Evolutionary conservation across 371 early-diverging fungal genomes (phyloP).

Genomic region (Batkoa obscura): DNA sequence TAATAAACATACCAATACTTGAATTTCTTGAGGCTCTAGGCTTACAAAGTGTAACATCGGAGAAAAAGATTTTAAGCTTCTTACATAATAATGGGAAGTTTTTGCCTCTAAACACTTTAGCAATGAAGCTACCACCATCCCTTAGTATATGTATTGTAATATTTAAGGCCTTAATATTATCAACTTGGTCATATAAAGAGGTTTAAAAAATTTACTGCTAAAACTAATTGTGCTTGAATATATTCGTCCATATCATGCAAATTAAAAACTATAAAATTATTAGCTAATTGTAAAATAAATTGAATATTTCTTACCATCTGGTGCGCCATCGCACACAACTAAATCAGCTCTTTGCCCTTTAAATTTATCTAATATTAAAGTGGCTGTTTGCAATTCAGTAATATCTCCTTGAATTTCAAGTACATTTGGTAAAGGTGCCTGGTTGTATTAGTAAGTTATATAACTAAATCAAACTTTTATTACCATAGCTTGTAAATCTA

Average conservation of each 20-base stretch:
- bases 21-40: conserved; percentile 88
- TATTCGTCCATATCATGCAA: conserved; percentile 98
- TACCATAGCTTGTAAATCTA: conserved; percentile 97
- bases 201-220: conserved; percentile 35
- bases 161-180: conserved; percentile 52
- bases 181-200: not conserved
- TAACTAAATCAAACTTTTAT: not conserved
- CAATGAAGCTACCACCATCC: conserved; percentile 83
- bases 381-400: conserved; percentile 84
- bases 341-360: conserved; percentile 80
- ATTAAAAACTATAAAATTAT: conserved; percentile 53
- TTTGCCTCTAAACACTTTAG: conserved; percentile 91
- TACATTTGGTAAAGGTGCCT: conserved; percentile 88
- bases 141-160: conserved; percentile 82
- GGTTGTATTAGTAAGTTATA: not conserved
- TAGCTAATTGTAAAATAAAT: not conserved
- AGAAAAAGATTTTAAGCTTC: conserved; percentile 85
- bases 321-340: conserved; percentile 97
- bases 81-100: conserved; percentile 76
- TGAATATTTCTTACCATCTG: conserved; percentile 82
- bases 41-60: conserved; percentile 72
- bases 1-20: conserved; percentile 43
- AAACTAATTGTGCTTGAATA: conserved; percentile 87
- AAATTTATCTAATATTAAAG: conserved; percentile 73
- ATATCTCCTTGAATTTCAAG: conserved; percentile 95